Conservation (phyloP, 208 protist species). For the Borovskyia barvae region DNA sequence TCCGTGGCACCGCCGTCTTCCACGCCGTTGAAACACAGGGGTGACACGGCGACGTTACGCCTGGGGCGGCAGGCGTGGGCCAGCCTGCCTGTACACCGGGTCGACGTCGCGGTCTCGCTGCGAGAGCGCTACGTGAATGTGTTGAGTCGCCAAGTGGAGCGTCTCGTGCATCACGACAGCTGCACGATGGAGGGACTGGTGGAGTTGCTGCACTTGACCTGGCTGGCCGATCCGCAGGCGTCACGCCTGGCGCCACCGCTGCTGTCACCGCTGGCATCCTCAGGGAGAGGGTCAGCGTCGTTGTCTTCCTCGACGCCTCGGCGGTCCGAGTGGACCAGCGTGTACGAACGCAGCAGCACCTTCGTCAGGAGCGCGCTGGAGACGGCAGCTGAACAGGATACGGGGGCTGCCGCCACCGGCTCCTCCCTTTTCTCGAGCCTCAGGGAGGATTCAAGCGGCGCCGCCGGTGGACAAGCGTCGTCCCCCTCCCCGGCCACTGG, state of each 20-base stretch:
- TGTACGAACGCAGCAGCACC: neutral
- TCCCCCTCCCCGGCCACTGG: no score
- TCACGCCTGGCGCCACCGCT: neutral
- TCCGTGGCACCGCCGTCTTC: neutral
- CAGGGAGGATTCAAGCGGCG: no score
- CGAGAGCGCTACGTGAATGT: constrained; percentile 22
- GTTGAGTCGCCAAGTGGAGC: constrained; percentile 11
- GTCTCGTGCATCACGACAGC: constrained; percentile 2
- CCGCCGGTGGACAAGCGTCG: no score
- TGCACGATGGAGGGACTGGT: constrained; percentile 8
- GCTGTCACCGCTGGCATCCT: neutral
- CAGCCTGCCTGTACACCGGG: constrained; percentile 10
- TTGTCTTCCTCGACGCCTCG: no score
- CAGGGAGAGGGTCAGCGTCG: no score
- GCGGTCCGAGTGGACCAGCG: constrained; percentile 12
- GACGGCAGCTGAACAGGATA: no score
- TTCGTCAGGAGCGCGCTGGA: neutral
- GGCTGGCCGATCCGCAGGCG: constrained; percentile 16
- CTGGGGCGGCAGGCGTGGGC: neutral
- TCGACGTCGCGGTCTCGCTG: constrained; percentile 1
- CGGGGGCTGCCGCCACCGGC: no score
- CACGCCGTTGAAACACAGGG: neutral
- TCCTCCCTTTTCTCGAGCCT: no score
- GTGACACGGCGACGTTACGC: no score
- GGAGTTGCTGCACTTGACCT: constrained; percentile 24